Evolutionary conservation across 2,329 filamentous ascomycete species (phyloP).

Genomic region (Pyrenochaeta sp.): DNA sequence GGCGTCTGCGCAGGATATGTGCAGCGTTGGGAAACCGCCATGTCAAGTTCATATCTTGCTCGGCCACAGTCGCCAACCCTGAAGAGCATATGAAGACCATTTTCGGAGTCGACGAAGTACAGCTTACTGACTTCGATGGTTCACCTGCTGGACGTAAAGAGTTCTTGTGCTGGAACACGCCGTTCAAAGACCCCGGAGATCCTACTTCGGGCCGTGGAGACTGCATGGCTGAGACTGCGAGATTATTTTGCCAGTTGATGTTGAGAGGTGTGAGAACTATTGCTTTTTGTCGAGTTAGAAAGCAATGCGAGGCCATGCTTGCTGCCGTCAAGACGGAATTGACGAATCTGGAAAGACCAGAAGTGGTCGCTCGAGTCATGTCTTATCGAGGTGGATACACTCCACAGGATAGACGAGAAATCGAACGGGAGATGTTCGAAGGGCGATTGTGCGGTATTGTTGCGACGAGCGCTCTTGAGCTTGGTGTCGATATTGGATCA

Average conservation of each 20-base stretch:
- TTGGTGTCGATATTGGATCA: constrained; percentile 94
- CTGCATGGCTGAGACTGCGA: constrained; percentile 83
- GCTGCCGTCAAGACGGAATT: constrained; percentile 82
- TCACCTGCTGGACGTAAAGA: constrained; percentile 93
- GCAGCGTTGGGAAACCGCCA: constrained; percentile 85
- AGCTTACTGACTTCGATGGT: constrained; percentile 86
- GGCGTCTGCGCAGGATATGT: constrained; percentile 84
- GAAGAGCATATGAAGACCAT: constrained; percentile 90
- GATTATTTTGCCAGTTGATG: constrained; percentile 88
- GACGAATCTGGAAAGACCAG: constrained; percentile 72
- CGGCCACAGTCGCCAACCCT: constrained; percentile 93
- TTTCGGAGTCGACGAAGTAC: constrained; percentile 86
- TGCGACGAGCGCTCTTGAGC: constrained; percentile 88
- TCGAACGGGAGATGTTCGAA: constrained; percentile 97
- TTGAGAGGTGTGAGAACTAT: constrained; percentile 89
- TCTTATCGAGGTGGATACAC: constrained; percentile 96
- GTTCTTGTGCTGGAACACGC: constrained; percentile 97
- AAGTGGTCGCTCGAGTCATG: constrained; percentile 84
- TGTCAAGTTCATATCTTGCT: constrained; percentile 93
- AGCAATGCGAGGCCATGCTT: constrained; percentile 85
- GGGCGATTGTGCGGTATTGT: constrained; percentile 92
- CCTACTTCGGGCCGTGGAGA: constrained; percentile 86
- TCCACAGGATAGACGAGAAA: constrained; percentile 83
- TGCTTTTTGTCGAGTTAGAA: constrained; percentile 87
- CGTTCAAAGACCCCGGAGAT: constrained; percentile 87